Conservation (phyloP, 768 basidiomycete genomes). For the Kwoniella sp. region DNA sequence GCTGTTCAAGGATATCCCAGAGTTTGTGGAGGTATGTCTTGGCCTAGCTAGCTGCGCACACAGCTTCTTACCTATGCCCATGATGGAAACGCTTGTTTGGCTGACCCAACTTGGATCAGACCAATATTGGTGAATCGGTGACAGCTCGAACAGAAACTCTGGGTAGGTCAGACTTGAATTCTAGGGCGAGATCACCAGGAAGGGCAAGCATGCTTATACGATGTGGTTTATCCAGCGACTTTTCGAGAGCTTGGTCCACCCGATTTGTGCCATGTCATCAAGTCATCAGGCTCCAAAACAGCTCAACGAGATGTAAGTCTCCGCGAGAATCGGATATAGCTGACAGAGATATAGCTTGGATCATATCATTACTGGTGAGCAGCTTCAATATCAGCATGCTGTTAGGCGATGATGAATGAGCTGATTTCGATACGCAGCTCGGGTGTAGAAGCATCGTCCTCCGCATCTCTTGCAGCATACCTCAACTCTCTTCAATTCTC, state of each 20-base stretch:
- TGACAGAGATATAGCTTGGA: slow-evolving; percentile 64
- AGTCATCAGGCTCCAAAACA: slow-evolving; percentile 73
- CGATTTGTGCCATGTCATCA: slow-evolving; percentile 92
- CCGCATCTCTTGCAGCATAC: slow-evolving; percentile 95
- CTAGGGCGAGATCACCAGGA: neutral
- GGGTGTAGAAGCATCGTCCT: slow-evolving; percentile 97
- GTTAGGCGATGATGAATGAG: too few species aligned
- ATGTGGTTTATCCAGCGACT: slow-evolving; percentile 67
- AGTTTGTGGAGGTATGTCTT: slow-evolving; percentile 82
- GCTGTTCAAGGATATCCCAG: slow-evolving; percentile 76
- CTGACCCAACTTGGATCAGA: slow-evolving; percentile 44
- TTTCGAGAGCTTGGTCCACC: slow-evolving; percentile 98
- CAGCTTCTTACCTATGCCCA: neutral
- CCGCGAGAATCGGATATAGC: neutral
- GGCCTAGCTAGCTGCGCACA: neutral
- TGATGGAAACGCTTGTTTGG: neutral
- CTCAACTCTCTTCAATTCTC: slow-evolving; percentile 97
- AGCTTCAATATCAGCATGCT: neutral
- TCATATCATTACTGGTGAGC: slow-evolving; percentile 80
- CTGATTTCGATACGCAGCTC: slow-evolving; percentile 61
- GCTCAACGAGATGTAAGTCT: slow-evolving; percentile 81
- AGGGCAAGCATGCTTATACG: neutral
- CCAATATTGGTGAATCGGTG: slow-evolving; percentile 85
- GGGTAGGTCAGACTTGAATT: slow-evolving; percentile 61
- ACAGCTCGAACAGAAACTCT: slow-evolving; percentile 88